A percentile compares a stretch with the other conserved stretches of the same genome.
These are phyloP conservation scores for Globisporangium mamillatum DNA, from an alignment of 352 stramenopile genomes.

Conservation along the genomic window DNA sequence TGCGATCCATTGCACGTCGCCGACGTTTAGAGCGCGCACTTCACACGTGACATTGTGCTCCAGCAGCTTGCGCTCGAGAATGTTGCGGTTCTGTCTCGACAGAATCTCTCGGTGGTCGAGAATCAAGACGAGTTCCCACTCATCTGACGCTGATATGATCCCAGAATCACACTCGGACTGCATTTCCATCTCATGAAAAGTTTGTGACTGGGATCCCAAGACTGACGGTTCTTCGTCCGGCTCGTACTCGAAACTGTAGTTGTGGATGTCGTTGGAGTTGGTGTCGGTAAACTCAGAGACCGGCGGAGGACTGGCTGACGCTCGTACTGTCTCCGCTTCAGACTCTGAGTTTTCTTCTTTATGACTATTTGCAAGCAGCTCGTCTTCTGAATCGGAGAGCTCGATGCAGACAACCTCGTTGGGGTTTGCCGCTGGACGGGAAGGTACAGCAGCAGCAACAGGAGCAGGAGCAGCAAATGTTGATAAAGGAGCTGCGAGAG, in stretches of 20 bases:
- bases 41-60: constrained; percentile 79
- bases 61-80: constrained; percentile 79
- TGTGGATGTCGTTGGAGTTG: neutral
- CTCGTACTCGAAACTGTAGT: constrained; percentile 14
- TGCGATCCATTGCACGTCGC: constrained; percentile 79
- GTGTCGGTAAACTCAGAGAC: neutral
- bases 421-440: neutral
- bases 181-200: neutral
- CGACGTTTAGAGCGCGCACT: constrained; percentile 68
- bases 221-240: constrained; percentile 12
- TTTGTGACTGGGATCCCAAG: neutral
- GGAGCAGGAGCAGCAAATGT: neutral
- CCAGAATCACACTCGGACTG: neutral
- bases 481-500: neutral
- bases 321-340: constrained; percentile 19
- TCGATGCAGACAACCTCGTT: constrained; percentile 31
- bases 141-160: constrained; percentile 35
- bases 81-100: constrained; percentile 63
- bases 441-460: neutral
- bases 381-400: constrained; percentile 39
- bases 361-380: neutral
- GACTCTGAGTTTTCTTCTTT: constrained; percentile 8
- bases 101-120: constrained; percentile 84
- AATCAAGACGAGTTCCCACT: constrained; percentile 76
- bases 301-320: constrained; percentile 2